Evolutionary conservation across 768 basidiomycete genomes (phyloP), one percentile per base, ranked within the genome.

Genomic region (Leccinum sublutescens): DNA sequence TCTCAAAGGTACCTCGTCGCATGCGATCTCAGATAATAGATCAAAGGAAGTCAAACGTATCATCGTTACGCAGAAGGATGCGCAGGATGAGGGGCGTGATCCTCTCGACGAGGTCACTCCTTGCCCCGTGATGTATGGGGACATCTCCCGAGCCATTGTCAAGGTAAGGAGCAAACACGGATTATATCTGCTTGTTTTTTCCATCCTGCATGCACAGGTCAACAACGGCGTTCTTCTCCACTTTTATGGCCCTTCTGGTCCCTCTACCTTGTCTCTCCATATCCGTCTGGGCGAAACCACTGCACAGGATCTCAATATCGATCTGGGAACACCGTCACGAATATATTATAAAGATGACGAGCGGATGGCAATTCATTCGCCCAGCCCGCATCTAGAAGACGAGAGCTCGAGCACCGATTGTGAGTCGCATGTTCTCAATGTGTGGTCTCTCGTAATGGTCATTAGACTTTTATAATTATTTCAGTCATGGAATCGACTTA

Each of bases 401-500:
- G 77, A 76, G 25, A 79, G 78, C 54, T 76, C 78, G 54, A 82
- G 83, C 45, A 76, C 78, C 64, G 79, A 83, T 62, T 82, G 85
- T 81, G 64, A 59, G 77, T 56, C 61, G n/a, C 55, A n/a, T 50
- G 2, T 47, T 61, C 40, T 50, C 23, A 17, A 45, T 36, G 45
- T 40, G 43, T 55, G 31, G 40, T 51, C 14, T 50, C 49, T 43
- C 36, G 29, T 61, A n/a, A 62, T 50, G 31, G 43, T 63, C 60
- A 56, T 54, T 60, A 93, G 91, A 93, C 72, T 93, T 94, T 70
- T 93, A 91, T 74, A 96, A 95, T 67, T 97, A 97, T 68, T 93
- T 95, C 64, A 89, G 94, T 64, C 86, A 93, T 66, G 94, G 94
- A 2, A 75, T 97, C 19, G 94, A 97, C 69, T 91, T 95, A 62